Base-by-base conservation (phyloP, 768 basidiomycete genomes). In the Rhodotorula taiwanensis region DNA sequence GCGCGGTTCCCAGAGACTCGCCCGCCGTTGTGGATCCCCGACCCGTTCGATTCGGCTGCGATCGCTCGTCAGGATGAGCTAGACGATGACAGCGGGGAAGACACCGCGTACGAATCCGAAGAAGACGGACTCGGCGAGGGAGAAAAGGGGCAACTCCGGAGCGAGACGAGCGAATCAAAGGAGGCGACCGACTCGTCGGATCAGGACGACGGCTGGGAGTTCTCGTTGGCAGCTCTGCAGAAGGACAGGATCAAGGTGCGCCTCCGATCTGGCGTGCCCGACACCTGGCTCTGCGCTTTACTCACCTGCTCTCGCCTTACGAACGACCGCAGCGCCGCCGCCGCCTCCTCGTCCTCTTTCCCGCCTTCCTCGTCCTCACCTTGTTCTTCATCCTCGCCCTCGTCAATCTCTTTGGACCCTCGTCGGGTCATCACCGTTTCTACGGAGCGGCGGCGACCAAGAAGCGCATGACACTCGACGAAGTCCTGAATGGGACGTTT, bases 401-500 rank as follows among this genome's bases (percentile, higher is more conserved):
- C 33, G 31, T 30, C 13, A 36, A 54, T 16, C 30, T 49, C 31
- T 16, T 51, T 30, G 43, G 56, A 2, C 23, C 60, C 11, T 31
- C 55, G 0, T 53, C 60, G n/a, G 54, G 39, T 7, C 52, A 1
- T 1, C 53, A 65, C 34, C 45, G 57, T 13, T 65, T 59, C 60
- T 49, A 59, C 16, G 67, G 63, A 1, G 36, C 52, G 28, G 63
- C 60, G 7, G 41, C 62, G 14, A 51, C 10, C 36, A 39, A 39
- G 16, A 9, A 60, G 8, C 45, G 28, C 18, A 42, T 69, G n/a
- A 56, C 39, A 16, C 33, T 51, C n/a, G 63, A 65, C 15, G 60
- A 92, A 74, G 76, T 95, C 54, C 91, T 90, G 78, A 94, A 95
- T 73, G 90, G 89, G 6, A 97, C 93, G 3, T 98, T 97, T 73